Percentiles rank a stretch among this genome's conserved stretches.
These are phyloP conservation scores for Protostelium mycophagum DNA, from an alignment of 78 protist genomes.

Conservation along the genomic window DNA sequence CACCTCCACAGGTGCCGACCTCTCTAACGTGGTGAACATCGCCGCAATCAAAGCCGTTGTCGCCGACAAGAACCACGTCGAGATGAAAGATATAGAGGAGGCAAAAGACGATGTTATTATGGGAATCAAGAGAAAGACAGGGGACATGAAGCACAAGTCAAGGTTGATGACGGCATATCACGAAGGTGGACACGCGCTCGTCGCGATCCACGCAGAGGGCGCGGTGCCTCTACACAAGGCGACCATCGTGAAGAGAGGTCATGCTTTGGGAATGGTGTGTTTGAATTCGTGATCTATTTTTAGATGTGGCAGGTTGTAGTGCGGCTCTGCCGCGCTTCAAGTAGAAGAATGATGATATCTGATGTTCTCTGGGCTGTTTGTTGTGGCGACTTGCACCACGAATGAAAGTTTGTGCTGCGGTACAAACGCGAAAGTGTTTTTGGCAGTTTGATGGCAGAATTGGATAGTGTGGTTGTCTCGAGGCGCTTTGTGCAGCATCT, in stretches of 20 bases:
- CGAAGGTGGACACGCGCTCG: conserved; percentile 96
- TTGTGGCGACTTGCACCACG: conserved; percentile 36
- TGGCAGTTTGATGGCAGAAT: too few species aligned
- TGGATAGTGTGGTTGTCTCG: too few species aligned
- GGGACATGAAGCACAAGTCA: conserved; percentile 40
- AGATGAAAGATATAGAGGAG: conserved; percentile 67
- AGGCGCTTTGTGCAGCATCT: too few species aligned
- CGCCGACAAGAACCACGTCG: conserved; percentile 31
- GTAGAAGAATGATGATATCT: too few species aligned
- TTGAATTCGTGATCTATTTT: conserved; percentile 73
- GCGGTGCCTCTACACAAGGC: conserved; percentile 92
- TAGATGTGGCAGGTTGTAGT: conserved; percentile 18
- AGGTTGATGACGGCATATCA: conserved; percentile 84
- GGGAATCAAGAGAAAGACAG: conserved; percentile 60
- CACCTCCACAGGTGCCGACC: conserved; percentile 90
- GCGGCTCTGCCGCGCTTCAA: conserved; percentile 28
- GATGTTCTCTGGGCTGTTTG: too few species aligned
- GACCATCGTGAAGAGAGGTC: conserved; percentile 88
- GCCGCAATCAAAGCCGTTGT: conserved; percentile 89
- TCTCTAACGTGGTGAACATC: conserved; percentile 80
- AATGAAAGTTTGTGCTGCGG: too few species aligned
- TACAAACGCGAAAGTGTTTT: too few species aligned
- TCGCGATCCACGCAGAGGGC: conserved; percentile 69
- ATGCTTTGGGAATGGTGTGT: conserved; percentile 73
- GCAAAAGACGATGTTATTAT: conserved; percentile 85